Evolutionary conservation across 768 basidiomycete species (phyloP).

Genomic region (Tubosaeta sp.): DNA sequence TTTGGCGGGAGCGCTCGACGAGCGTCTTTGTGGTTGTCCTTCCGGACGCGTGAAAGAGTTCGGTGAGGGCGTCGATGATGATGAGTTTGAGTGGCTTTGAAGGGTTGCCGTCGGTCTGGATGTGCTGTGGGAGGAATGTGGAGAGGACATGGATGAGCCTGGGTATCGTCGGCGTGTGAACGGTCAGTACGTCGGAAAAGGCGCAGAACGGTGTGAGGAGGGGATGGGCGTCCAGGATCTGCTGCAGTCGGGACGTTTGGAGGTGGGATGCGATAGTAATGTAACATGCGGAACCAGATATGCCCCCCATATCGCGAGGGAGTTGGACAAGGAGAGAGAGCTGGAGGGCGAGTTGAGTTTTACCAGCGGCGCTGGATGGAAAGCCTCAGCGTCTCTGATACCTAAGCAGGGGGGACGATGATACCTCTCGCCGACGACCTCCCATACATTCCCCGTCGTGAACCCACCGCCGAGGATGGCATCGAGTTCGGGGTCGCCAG

Average conservation of each 20-base stretch:
- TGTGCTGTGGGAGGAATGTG: constrained; percentile 49
- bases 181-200: constrained; percentile 59
- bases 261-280: constrained; percentile 69
- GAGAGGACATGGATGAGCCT: constrained; percentile 54
- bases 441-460: constrained; percentile 76
- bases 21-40: constrained; percentile 60
- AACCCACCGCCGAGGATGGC: constrained; percentile 73
- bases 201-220: constrained; percentile 42
- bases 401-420: background rate
- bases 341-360: constrained; percentile 89
- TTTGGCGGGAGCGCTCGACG: constrained; percentile 65
- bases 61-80: constrained; percentile 84
- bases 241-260: constrained; percentile 61
- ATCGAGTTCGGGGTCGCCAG: constrained; percentile 73
- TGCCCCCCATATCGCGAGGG: constrained; percentile 49
- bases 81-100: constrained; percentile 68
- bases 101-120: constrained; percentile 31
- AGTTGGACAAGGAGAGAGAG: constrained; percentile 77
- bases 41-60: constrained; percentile 68
- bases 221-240: constrained; percentile 56
- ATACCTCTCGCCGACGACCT: constrained; percentile 86
- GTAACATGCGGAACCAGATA: constrained; percentile 69
- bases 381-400: constrained; percentile 3
- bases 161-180: constrained; percentile 50
- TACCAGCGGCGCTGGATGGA: constrained; percentile 76